These are phyloP conservation scores for Coniella vitis DNA, from an alignment of 2,329 filamentous ascomycete genomes.

Conservation along the genomic window DNA sequence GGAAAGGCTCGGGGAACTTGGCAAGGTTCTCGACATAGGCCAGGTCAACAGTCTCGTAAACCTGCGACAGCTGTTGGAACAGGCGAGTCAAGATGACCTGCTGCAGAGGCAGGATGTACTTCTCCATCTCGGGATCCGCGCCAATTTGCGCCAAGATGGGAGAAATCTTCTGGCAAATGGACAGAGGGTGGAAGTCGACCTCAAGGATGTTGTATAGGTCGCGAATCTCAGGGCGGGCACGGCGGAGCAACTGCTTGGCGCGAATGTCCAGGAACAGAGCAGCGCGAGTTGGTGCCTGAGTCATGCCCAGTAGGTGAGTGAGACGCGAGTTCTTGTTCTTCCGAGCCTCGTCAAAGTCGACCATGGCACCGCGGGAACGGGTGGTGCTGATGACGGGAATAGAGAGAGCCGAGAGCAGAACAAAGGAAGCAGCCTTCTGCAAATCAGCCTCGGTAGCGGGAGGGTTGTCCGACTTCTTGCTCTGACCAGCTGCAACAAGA, in stretches of 20 bases:
- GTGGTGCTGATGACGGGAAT: slow-evolving; percentile 99
- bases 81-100: slow-evolving; percentile 97
- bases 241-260: slow-evolving; percentile 89
- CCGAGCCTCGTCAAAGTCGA: slow-evolving; percentile 92
- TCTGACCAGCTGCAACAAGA: slow-evolving; percentile 74
- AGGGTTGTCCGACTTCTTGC: slow-evolving; percentile 91
- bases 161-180: slow-evolving; percentile 98
- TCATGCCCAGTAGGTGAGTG: slow-evolving; percentile 93
- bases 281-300: slow-evolving; percentile 76
- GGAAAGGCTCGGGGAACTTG: slow-evolving; percentile 92
- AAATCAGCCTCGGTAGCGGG: slow-evolving; percentile 83
- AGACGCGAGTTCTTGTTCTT: slow-evolving; percentile 99
- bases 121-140: slow-evolving; percentile 90
- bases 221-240: slow-evolving; percentile 87
- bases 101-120: slow-evolving; percentile 91
- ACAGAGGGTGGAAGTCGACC: slow-evolving; percentile 97
- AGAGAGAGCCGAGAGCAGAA: slow-evolving; percentile 88
- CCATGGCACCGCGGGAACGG: slow-evolving; percentile 87
- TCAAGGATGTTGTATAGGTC: slow-evolving; percentile 98
- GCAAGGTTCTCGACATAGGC: slow-evolving; percentile 89
- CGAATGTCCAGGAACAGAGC: slow-evolving; percentile 93
- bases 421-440: slow-evolving; percentile 90
- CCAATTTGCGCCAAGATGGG: slow-evolving; percentile 93
- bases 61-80: slow-evolving; percentile 98
- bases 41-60: slow-evolving; percentile 96